Evolutionary conservation across 768 basidiomycete genomes (phyloP), one percentile per base, ranked within the genome.

Genomic region (Flagelloscypha sp.): DNA sequence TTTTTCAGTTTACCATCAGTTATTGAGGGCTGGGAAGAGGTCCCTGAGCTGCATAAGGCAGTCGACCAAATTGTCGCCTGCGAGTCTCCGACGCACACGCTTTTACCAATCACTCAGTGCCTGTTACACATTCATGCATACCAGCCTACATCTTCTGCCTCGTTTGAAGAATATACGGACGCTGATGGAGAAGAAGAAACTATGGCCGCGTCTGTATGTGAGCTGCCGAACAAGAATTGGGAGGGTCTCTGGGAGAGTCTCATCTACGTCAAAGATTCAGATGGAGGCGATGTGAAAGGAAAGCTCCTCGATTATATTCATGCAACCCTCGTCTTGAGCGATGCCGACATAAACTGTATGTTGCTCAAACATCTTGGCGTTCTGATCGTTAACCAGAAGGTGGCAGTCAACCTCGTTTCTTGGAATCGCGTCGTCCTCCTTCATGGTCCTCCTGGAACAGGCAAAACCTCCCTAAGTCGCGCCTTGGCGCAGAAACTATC

Each of bases 371-470:
- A n/a, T 33, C n/a, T n/a, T n/a, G n/a, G n/a, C n/a, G n/a, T n/a
- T n/a, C n/a, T n/a, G n/a, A n/a, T n/a, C n/a, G n/a, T n/a, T n/a
- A n/a, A n/a, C n/a, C n/a, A n/a, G n/a, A n/a, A n/a, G n/a, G n/a
- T n/a, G n/a, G 2, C 39, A 87, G 85, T 78, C 58, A 94, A 98
- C 50, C 68, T 98, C 24, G 78, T 98, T 8, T 81, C 88, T 0
- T 97, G 93, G 92, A 98, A 97, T 52, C 78, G 94, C 2, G 82
- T 99, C 10, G 85, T 97, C 1, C 63, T 99, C 6, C 65, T 99
- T 10, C 93, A 98, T 53, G 95, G 95, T 0, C 95, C 95, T 16
- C 95, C 95, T 2, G 95, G 95, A 0, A 97, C 95, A 2, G 94
- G 95, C 9, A 98, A 99, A 62, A 98, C 95, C 0, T 90, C 87